A percentile compares a stretch with the other conserved stretches of the same genome.
These are phyloP conservation scores for Vaucheria bursata DNA, from an alignment of 352 stramenopile genomes.

Conservation along the genomic window DNA sequence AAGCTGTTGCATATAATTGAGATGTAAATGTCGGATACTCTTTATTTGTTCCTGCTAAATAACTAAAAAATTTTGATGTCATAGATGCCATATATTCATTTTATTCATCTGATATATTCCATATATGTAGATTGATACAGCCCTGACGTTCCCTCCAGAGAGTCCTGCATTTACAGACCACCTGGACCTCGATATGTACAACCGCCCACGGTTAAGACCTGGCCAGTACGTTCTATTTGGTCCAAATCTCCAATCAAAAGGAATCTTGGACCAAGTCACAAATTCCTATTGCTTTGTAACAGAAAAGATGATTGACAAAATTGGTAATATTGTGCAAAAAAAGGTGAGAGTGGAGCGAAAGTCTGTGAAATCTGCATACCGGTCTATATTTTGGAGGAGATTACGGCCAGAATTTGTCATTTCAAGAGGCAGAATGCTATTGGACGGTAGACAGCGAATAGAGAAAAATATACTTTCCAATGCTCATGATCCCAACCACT, in stretches of 20 bases:
- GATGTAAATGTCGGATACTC: too few relatives aligned
- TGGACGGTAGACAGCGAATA: too few relatives aligned
- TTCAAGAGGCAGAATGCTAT: not conserved
- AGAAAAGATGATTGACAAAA: not conserved
- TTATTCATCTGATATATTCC: too few relatives aligned
- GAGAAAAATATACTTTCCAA: too few relatives aligned
- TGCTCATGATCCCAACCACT: too few relatives aligned
- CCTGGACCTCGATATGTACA: not conserved
- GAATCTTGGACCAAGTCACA: not conserved
- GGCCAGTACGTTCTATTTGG: not conserved
- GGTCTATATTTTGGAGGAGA: not conserved
- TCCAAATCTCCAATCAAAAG: not conserved
- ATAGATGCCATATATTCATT: too few relatives aligned
- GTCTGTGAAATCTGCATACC: not conserved
- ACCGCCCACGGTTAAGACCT: not conserved
- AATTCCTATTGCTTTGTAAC: not conserved
- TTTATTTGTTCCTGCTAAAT: too few relatives aligned
- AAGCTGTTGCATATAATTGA: too few relatives aligned
- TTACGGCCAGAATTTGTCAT: not conserved
- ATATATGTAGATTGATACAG: constrained; percentile 17
- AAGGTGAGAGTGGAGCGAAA: not conserved
- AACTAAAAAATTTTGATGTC: too few relatives aligned
- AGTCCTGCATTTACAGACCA: constrained; percentile 12
- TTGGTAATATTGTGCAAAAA: too few relatives aligned
- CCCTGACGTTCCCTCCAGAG: constrained; percentile 34